Evolutionary conservation across 371 early-diverging fungal genomes (phyloP).

Genomic region (Mucor piriformis): DNA sequence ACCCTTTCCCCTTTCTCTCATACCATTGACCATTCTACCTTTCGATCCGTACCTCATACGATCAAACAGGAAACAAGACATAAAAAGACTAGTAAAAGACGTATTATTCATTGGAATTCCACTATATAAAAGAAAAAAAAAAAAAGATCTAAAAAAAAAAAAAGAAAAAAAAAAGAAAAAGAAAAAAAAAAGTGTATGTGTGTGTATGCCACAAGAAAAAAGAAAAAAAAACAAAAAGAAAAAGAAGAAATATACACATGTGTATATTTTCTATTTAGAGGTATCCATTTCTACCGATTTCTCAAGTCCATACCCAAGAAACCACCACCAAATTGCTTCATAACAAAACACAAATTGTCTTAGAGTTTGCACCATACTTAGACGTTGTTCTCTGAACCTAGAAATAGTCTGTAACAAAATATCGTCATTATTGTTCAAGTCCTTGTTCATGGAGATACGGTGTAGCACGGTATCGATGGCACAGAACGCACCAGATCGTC

Average conservation of each 20-base stretch:
- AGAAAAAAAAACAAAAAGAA: background rate
- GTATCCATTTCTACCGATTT: constrained; percentile 17
- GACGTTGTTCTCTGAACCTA: constrained; percentile 77
- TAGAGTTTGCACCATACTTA: constrained; percentile 87
- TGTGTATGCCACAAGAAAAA: no score
- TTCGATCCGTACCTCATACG: constrained; percentile 69
- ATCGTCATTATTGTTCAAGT: constrained; percentile 42
- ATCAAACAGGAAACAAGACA: constrained; percentile 40
- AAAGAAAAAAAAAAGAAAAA: background rate
- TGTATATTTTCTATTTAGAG: no score
- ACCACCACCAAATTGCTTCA: constrained; percentile 76
- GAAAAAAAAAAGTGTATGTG: background rate
- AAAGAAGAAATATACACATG: background rate
- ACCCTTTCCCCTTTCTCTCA: constrained; percentile 88
- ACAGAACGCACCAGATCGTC: constrained; percentile 95
- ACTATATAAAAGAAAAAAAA: background rate
- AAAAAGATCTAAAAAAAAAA: background rate
- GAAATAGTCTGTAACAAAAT: constrained; percentile 67
- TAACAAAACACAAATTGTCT: constrained; percentile 92
- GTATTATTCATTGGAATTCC: constrained; percentile 42
- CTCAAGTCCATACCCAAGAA: constrained; percentile 36
- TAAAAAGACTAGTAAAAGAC: constrained; percentile 46
- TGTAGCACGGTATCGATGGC: constrained; percentile 73
- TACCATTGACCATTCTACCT: constrained; percentile 79
- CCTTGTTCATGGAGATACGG: constrained; percentile 18